These are phyloP conservation scores for Talaromyces piceae DNA, from an alignment of 2,329 filamentous ascomycete species.

Conservation along the genomic window DNA sequence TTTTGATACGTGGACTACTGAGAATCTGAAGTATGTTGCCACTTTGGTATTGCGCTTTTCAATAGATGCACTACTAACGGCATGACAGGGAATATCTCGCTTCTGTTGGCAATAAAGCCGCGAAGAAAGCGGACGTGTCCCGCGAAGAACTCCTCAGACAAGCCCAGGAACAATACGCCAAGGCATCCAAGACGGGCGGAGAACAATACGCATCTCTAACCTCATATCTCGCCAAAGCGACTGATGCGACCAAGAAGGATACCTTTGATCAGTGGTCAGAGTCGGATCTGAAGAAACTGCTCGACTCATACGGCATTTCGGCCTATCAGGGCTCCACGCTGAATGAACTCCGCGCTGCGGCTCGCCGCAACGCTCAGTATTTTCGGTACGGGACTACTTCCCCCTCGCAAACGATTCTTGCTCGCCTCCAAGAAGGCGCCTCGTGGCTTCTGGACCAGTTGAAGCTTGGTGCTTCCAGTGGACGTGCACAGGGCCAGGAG, in stretches of 20 bases:
- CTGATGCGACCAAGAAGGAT: constrained; percentile 56
- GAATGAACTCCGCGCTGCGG: constrained; percentile 63
- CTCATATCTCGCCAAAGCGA: constrained; percentile 60
- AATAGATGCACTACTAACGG: constrained; percentile 41
- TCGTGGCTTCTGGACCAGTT: constrained; percentile 45
- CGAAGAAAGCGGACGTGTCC: constrained; percentile 56
- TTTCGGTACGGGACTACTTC: constrained; percentile 68
- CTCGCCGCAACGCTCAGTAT: constrained; percentile 65
- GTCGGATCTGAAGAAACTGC: constrained; percentile 66
- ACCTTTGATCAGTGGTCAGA: constrained; percentile 67
- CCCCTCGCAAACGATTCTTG: constrained; percentile 58
- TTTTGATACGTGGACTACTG: constrained; percentile 67
- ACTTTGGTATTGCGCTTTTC: constrained; percentile 22
- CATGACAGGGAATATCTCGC: constrained; percentile 42
- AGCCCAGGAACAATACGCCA: constrained; percentile 39
- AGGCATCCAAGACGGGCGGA: constrained; percentile 42
- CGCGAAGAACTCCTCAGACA: constrained; percentile 66
- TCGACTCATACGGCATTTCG: constrained; percentile 69
- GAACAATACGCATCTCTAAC: constrained; percentile 56
- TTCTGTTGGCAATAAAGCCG: constrained; percentile 45
- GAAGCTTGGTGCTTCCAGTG: constrained; percentile 41
- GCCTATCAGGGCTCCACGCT: constrained; percentile 60
- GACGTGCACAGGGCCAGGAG: constrained; percentile 42
- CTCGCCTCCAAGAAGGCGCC: constrained; percentile 47
- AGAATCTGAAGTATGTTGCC: constrained; percentile 56